Evolutionary conservation across 164 flowering plant species (phyloP).

Genomic region (Magnolia changhungtana): DNA sequence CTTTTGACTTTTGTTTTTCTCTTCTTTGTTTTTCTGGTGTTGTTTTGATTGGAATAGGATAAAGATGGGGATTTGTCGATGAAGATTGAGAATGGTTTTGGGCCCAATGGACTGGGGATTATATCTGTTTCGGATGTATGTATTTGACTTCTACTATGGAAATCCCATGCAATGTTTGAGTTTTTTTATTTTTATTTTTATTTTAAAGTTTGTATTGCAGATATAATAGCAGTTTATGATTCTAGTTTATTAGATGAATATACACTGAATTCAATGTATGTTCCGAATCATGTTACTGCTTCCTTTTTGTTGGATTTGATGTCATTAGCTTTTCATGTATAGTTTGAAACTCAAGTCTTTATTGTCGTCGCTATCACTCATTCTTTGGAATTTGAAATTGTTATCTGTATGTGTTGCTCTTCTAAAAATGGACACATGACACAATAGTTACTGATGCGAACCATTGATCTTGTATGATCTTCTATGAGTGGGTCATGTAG

Average conservation of each 20-base stretch:
- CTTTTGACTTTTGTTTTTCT: no score
- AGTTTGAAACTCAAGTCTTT: background rate
- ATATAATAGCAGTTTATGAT: background rate
- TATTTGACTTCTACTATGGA: background rate
- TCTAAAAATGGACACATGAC: background rate
- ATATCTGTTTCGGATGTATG: constrained; percentile 63
- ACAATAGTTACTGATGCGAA: background rate
- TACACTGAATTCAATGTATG: background rate
- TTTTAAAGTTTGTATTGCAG: background rate
- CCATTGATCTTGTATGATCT: background rate
- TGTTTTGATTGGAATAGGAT: constrained; percentile 34
- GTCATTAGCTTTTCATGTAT: background rate
- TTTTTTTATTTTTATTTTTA: background rate
- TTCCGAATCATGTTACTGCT: background rate
- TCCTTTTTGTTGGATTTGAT: background rate
- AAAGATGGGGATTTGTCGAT: constrained; percentile 51
- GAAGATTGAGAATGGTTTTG: constrained; percentile 83
- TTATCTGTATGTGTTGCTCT: background rate
- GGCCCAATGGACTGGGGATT: constrained; percentile 81
- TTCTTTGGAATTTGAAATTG: background rate
- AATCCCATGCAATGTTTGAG: no score
- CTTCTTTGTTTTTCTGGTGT: constrained; percentile 1
- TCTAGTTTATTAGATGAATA: background rate
- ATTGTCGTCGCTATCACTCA: background rate
- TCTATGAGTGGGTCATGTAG: no score